Conservation (phyloP, 2,329 filamentous ascomycete genomes). For the Geosmithia flava region DNA sequence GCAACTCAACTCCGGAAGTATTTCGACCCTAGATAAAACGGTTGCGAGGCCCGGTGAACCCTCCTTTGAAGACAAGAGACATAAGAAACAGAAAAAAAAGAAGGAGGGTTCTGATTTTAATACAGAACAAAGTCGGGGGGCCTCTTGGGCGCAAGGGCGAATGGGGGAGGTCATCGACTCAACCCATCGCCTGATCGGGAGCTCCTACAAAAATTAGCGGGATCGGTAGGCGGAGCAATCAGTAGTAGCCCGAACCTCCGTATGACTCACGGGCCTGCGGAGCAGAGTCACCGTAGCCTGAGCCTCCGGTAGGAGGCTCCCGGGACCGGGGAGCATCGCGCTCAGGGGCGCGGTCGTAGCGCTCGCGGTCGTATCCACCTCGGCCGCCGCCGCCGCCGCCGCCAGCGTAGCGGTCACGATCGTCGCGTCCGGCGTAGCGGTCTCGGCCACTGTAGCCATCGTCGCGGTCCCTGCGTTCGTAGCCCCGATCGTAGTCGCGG, state of each 20-base stretch:
- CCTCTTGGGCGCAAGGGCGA: neutral
- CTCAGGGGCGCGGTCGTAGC: conserved; percentile 30
- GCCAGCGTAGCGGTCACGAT: conserved; percentile 25
- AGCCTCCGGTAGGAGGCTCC: conserved; percentile 21
- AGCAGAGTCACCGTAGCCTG: conserved; percentile 26
- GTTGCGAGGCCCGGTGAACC: neutral
- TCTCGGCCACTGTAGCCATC: conserved; percentile 22
- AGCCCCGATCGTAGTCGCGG: conserved; percentile 40
- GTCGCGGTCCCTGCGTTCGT: conserved; percentile 22
- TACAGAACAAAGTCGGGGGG: conserved; percentile 5
- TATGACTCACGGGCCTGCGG: conserved; percentile 30
- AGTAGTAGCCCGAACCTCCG: conserved; percentile 21
- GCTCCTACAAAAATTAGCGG: conserved; percentile 16
- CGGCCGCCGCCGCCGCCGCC: conserved; percentile 19
- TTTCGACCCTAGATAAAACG: neutral
- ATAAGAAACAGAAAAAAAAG: conserved; percentile 9
- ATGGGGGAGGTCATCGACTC: neutral
- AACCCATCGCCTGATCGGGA: conserved; percentile 1
- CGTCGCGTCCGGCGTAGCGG: conserved; percentile 30
- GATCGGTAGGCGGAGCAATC: conserved; percentile 6
- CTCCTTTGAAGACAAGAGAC: conserved; percentile 1
- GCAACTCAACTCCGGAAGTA: conserved; percentile 18
- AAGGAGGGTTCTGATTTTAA: conserved; percentile 9
- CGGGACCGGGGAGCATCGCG: conserved; percentile 28
- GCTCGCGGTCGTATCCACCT: conserved; percentile 32